Evolutionary conservation across 495 filamentous ascomycete species (phyloP).

Genomic region (Penicillium alfredii): DNA sequence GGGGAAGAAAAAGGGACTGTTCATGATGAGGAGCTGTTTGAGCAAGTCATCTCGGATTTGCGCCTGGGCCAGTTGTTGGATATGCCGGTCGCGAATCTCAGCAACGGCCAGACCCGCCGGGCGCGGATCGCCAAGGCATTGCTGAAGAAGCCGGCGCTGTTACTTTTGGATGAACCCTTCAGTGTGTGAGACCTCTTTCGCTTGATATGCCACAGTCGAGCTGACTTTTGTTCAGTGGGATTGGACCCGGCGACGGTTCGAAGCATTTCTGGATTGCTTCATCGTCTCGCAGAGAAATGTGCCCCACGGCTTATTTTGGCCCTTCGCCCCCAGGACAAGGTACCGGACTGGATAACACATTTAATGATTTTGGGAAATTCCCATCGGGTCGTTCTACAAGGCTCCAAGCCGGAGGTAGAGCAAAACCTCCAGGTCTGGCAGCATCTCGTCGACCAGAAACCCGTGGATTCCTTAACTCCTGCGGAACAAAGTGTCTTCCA

Average conservation of each 20-base stretch:
- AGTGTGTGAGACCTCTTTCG: conserved; percentile 42
- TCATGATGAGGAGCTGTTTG: conserved; percentile 42
- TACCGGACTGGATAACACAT: conserved; percentile 89
- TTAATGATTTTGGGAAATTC: conserved; percentile 59
- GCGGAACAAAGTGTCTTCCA: conserved; percentile 7
- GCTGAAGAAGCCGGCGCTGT: conserved; percentile 66
- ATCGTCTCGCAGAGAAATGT: conserved; percentile 53
- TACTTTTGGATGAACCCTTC: conserved; percentile 91
- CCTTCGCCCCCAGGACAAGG: conserved; percentile 73
- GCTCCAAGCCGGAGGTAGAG: conserved; percentile 11
- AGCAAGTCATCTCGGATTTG: conserved; percentile 59
- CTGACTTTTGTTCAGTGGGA: conserved; percentile 52
- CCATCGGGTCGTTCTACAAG: conserved; percentile 47
- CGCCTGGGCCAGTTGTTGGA: conserved; percentile 57
- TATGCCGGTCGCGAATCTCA: conserved; percentile 80
- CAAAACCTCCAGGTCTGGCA: conserved; percentile 26
- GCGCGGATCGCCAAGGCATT: conserved; percentile 84
- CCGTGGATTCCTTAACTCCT: background rate
- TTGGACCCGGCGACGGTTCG: conserved; percentile 75
- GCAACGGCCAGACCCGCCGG: conserved; percentile 85
- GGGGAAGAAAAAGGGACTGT: conserved; percentile 41
- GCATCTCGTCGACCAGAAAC: background rate
- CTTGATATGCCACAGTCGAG: background rate
- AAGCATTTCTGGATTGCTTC: conserved; percentile 62
- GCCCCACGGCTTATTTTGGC: conserved; percentile 69